These are phyloP conservation scores for Xylaria hypoxylon DNA, from an alignment of 2,329 filamentous ascomycete species.

Conservation along the genomic window DNA sequence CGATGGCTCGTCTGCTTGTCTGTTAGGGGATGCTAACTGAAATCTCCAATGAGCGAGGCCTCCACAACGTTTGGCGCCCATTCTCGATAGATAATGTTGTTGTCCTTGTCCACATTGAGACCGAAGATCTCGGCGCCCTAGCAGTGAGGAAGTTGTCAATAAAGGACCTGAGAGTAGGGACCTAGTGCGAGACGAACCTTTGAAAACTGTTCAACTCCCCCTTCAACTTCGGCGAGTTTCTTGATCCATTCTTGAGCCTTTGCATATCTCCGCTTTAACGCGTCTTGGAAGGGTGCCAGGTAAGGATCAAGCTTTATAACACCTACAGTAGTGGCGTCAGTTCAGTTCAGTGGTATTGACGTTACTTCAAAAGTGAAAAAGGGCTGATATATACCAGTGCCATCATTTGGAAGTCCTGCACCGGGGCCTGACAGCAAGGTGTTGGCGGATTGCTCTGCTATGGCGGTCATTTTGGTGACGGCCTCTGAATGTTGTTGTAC, in stretches of 20 bases:
- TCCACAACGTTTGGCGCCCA: conserved; percentile 92
- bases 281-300: conserved; percentile 84
- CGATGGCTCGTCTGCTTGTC: not conserved
- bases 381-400: conserved; percentile 68
- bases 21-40: conserved; percentile 71
- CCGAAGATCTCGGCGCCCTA: conserved; percentile 90
- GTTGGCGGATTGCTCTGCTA: conserved; percentile 59
- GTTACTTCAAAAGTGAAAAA: not conserved
- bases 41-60: conserved; percentile 92
- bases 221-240: conserved; percentile 83
- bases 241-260: conserved; percentile 90
- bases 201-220: conserved; percentile 91
- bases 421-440: conserved; percentile 51
- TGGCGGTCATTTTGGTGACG: conserved; percentile 51
- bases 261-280: conserved; percentile 79
- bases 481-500: conserved; percentile 10
- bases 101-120: conserved; percentile 82
- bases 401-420: conserved; percentile 70
- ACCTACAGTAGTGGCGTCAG: conserved; percentile 63
- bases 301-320: conserved; percentile 90
- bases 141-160: conserved; percentile 21
- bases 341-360: conserved; percentile 35
- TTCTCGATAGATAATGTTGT: conserved; percentile 91
- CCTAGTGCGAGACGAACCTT: conserved; percentile 63
- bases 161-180: not conserved